These are phyloP conservation scores for Austroboletus festivus DNA, from an alignment of 768 basidiomycete species.

Conservation along the genomic window DNA sequence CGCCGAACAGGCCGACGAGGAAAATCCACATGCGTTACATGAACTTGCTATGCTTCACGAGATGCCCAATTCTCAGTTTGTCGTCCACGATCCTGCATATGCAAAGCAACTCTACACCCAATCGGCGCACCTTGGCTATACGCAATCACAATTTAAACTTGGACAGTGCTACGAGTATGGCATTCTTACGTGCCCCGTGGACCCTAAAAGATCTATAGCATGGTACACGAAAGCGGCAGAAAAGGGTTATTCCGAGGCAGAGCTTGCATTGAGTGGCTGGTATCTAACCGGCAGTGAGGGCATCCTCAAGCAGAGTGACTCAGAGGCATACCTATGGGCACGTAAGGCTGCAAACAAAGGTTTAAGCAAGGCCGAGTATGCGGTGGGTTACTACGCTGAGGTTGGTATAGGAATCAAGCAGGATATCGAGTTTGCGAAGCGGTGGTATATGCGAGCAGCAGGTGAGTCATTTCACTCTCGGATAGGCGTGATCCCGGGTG, in stretches of 20 bases:
- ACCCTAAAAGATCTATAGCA: slow-evolving; percentile 85
- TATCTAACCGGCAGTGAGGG: slow-evolving; percentile 84
- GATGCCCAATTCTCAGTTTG: slow-evolving; percentile 58
- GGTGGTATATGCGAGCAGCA: slow-evolving; percentile 83
- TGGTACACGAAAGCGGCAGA: slow-evolving; percentile 84
- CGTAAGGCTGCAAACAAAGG: slow-evolving; percentile 79
- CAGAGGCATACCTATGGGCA: slow-evolving; percentile 83
- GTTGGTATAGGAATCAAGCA: slow-evolving; percentile 80
- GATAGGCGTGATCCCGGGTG: background rate
- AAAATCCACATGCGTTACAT: slow-evolving; percentile 96
- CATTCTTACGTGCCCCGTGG: slow-evolving; percentile 77
- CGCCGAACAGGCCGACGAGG: slow-evolving; percentile 95
- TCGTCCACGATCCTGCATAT: slow-evolving; percentile 76
- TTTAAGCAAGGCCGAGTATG: slow-evolving; percentile 84
- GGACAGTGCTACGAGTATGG: slow-evolving; percentile 94
- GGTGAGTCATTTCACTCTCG: slow-evolving; percentile 34
- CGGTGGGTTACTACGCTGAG: slow-evolving; percentile 93
- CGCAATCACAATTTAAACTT: slow-evolving; percentile 88
- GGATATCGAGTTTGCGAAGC: slow-evolving; percentile 59
- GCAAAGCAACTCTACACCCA: slow-evolving; percentile 86
- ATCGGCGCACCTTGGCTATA: slow-evolving; percentile 82
- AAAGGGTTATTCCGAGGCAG: slow-evolving; percentile 86
- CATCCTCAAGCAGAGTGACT: slow-evolving; percentile 83
- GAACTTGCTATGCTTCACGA: slow-evolving; percentile 91
- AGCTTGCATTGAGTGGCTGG: slow-evolving; percentile 98